A percentile compares a stretch with the other conserved stretches of the same genome.
phyloP scores from a whole-genome alignment of 345 rosid species.

The Hibiscus mutabilis region DNA sequence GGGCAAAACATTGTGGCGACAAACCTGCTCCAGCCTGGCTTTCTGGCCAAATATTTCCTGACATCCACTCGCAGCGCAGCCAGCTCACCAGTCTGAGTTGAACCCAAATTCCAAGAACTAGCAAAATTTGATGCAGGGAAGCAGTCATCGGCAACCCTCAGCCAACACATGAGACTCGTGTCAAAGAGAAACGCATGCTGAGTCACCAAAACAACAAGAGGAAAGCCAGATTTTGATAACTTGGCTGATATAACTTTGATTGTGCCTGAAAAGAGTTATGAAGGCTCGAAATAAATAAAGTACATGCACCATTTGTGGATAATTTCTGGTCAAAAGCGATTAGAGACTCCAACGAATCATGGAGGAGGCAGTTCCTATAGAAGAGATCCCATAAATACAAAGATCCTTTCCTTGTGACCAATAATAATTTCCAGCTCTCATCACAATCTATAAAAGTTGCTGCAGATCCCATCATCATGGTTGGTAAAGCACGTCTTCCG shows the following conservation, averaged over 20 bases:
- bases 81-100: slow-evolving; percentile 81
- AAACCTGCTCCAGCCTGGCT: slow-evolving; percentile 98
- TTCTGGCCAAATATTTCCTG: slow-evolving; percentile 89
- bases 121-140: slow-evolving; percentile 96
- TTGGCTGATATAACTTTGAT: slow-evolving; percentile 90
- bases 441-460: slow-evolving; percentile 90
- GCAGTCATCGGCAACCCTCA: slow-evolving; percentile 97
- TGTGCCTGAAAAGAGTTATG: slow-evolving; percentile 48
- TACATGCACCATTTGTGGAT: slow-evolving; percentile 48
- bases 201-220: slow-evolving; percentile 88
- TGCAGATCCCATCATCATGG: slow-evolving; percentile 96
- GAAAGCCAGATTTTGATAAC: slow-evolving; percentile 88
- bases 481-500: slow-evolving; percentile 93
- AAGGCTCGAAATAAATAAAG: too few species aligned
- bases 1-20: slow-evolving; percentile 9
- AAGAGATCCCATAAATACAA: slow-evolving; percentile 85
- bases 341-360: slow-evolving; percentile 71
- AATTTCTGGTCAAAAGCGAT: slow-evolving; percentile 43
- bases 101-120: slow-evolving; percentile 89
- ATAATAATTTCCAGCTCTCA: slow-evolving; percentile 81
- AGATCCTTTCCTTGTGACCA: slow-evolving; percentile 84
- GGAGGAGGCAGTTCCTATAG: slow-evolving; percentile 64
- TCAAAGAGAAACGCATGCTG: slow-evolving; percentile 94
- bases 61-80: slow-evolving; percentile 96
- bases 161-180: slow-evolving; percentile 87